Percentiles rank a stretch among this genome's conserved stretches.
Conservation (phyloP, 2,329 filamentous ascomycete genomes). For the Allantophomopsis lycopodina region DNA sequence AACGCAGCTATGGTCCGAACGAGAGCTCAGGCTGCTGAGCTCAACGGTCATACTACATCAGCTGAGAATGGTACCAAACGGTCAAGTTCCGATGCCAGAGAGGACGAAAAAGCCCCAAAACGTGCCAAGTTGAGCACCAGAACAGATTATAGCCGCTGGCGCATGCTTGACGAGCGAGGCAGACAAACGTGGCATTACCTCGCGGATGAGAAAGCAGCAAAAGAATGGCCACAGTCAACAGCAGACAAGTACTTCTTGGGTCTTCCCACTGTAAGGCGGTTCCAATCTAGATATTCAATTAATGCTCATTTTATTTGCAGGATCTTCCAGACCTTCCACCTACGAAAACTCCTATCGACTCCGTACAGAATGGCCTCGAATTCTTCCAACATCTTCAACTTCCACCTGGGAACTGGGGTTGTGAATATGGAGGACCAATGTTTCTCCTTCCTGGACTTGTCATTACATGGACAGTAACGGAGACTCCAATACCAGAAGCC, state of each 20-base stretch:
- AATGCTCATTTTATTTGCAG: slow-evolving; percentile 27
- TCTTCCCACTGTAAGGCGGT: slow-evolving; percentile 52
- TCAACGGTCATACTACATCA: not conserved
- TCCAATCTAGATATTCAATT: not conserved
- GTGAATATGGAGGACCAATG: slow-evolving; percentile 96
- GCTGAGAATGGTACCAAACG: slow-evolving; percentile 11
- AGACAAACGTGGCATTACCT: slow-evolving; percentile 93
- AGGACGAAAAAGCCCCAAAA: slow-evolving; percentile 18
- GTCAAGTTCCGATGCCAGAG: slow-evolving; percentile 5
- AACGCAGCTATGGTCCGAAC: no score
- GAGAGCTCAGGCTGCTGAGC: not conserved
- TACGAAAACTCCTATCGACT: slow-evolving; percentile 59
- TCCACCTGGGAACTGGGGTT: slow-evolving; percentile 84
- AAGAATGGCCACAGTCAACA: slow-evolving; percentile 71
- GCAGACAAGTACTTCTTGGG: slow-evolving; percentile 88
- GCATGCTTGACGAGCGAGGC: slow-evolving; percentile 69
- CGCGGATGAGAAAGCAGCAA: slow-evolving; percentile 50
- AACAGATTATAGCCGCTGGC: slow-evolving; percentile 76
- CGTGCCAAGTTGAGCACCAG: slow-evolving; percentile 34
- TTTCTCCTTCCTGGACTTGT: slow-evolving; percentile 82
- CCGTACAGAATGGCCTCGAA: slow-evolving; percentile 67
- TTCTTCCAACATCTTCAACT: slow-evolving; percentile 90
- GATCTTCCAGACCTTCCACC: slow-evolving; percentile 57
- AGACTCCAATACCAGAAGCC: slow-evolving; percentile 69
- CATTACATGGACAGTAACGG: slow-evolving; percentile 77